phyloP scores from a whole-genome alignment of 192 early-diverging fungal genomes.

The Rhizophagus clarus region DNA sequence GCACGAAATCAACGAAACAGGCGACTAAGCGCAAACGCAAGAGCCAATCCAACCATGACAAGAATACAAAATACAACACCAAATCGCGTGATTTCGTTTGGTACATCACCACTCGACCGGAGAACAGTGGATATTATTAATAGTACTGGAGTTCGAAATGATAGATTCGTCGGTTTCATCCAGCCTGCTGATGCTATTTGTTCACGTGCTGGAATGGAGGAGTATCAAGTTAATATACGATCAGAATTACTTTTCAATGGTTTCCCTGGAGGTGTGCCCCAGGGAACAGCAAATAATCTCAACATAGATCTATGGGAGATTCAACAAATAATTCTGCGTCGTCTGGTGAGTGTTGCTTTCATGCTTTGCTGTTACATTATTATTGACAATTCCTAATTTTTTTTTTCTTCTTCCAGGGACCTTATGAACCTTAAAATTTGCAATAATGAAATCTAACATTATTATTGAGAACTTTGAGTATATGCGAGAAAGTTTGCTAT shows the following conservation, averaged over 20 bases:
- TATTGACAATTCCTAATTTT: no score
- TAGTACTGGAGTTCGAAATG: not conserved
- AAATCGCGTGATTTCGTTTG: constrained; percentile 22
- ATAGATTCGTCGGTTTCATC: constrained; percentile 15
- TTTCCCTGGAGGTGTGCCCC: constrained; percentile 18
- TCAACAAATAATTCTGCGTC: not conserved
- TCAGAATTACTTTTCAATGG: constrained; percentile 26
- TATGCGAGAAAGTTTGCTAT: no score
- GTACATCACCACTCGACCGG: constrained; percentile 19
- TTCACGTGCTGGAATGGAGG: not conserved
- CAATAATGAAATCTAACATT: no score
- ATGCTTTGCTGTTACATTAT: no score
- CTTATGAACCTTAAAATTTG: no score
- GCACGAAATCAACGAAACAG: no score
- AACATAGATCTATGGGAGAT: no score
- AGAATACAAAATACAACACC: not conserved
- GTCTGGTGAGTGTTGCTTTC: not conserved
- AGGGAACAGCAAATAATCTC: constrained; percentile 22
- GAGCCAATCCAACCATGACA: no score
- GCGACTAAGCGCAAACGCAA: no score
- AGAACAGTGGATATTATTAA: not conserved
- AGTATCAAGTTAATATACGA: constrained; percentile 21
- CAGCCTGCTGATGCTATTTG: not conserved
- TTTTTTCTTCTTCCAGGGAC: no score
- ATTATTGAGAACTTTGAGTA: no score